Evolutionary conservation across 306 rosid genomes (phyloP).

Genomic region (Albizia julibrissin): DNA sequence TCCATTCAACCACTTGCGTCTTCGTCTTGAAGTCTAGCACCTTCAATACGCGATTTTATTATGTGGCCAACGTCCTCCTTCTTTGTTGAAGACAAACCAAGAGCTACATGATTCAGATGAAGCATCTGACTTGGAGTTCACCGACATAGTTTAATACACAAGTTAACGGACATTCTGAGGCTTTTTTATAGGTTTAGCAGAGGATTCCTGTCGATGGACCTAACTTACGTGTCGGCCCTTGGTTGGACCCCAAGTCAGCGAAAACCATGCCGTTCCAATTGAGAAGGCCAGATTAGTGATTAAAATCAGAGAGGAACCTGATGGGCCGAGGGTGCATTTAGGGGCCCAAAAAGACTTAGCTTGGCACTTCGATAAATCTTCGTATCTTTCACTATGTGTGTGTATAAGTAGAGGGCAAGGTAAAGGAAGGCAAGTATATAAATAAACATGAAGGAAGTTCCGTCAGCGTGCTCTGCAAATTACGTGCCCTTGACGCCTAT

Average conservation of each 20-base stretch:
- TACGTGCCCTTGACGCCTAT: constrained; percentile 57
- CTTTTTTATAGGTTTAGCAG: too few species aligned
- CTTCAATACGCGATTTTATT: not conserved
- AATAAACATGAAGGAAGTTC: constrained; percentile 4
- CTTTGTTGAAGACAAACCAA: not conserved
- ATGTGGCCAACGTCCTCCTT: too few species aligned
- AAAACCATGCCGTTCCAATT: not conserved
- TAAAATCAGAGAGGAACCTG: not conserved
- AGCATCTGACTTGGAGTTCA: constrained; percentile 24
- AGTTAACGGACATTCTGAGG: not conserved
- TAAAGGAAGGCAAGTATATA: not conserved
- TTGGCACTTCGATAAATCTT: not conserved
- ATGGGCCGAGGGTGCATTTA: not conserved
- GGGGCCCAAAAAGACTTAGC: not conserved
- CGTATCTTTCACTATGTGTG: too few species aligned
- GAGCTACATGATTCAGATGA: not conserved
- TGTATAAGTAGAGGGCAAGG: not conserved
- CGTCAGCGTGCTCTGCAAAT: constrained; percentile 43
- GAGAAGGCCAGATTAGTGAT: not conserved
- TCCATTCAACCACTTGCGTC: constrained; percentile 25
- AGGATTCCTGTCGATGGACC: not conserved
- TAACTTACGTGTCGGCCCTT: not conserved
- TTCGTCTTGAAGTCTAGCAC: not conserved
- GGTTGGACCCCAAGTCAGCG: not conserved
- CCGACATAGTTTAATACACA: not conserved